These are phyloP conservation scores for Kokia cookei DNA, from an alignment of 441 rosid species.

Conservation along the genomic window DNA sequence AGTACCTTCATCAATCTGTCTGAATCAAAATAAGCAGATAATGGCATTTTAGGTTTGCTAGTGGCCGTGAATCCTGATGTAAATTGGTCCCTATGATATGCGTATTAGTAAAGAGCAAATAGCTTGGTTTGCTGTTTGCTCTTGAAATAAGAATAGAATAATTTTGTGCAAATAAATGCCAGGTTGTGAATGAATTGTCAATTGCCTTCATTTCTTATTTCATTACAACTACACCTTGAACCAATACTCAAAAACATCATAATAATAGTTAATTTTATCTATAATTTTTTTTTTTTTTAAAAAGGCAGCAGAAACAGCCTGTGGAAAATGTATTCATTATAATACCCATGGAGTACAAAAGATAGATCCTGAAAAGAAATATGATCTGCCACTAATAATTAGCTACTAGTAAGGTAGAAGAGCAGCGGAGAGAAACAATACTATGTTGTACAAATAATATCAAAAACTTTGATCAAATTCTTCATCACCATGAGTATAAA, in stretches of 20 bases:
- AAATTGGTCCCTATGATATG: no score
- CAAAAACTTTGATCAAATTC: constrained; percentile 21
- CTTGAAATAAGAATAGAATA: not conserved
- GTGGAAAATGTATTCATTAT: not conserved
- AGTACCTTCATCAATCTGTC: constrained; percentile 41
- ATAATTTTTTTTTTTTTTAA: no score
- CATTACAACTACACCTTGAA: not conserved
- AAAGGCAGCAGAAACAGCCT: not conserved
- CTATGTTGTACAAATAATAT: constrained; percentile 14
- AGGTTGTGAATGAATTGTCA: not conserved
- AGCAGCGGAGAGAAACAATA: not conserved
- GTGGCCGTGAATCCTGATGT: no score
- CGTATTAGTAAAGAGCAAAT: no score
- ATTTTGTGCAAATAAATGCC: not conserved
- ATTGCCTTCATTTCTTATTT: not conserved
- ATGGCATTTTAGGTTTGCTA: not conserved
- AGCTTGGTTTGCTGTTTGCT: not conserved
- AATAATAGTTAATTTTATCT: no score
- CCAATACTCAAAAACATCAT: not conserved
- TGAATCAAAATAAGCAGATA: constrained; percentile 3
- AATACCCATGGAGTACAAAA: not conserved
- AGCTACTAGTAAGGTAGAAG: not conserved
- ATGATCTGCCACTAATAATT: not conserved
- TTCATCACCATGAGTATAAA: constrained; percentile 17
- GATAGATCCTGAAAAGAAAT: not conserved